These are phyloP conservation scores for Solanum microdontum DNA, from an alignment of 257 asterid species.

Conservation along the genomic window DNA sequence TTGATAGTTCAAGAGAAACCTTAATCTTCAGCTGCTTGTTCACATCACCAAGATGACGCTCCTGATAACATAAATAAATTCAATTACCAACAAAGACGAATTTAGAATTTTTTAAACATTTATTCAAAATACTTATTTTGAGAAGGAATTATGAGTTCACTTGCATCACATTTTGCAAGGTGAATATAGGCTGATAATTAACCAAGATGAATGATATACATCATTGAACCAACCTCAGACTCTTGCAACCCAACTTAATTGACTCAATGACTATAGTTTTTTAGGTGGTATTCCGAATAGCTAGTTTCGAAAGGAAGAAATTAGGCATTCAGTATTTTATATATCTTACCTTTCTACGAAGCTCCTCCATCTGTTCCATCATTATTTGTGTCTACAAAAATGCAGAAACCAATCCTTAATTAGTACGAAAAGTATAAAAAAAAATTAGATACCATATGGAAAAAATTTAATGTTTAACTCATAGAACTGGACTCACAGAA, in stretches of 20 bases:
- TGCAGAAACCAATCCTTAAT: background rate
- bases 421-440: background rate
- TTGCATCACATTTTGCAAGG: no score
- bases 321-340: background rate
- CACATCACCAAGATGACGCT: slow-evolving; percentile 79
- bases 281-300: background rate
- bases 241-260: background rate
- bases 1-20: slow-evolving; percentile 64
- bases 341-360: slow-evolving; percentile 59
- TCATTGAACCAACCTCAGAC: background rate
- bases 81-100: background rate
- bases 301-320: background rate
- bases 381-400: slow-evolving; percentile 56
- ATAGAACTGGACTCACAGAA: background rate
- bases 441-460: background rate
- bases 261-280: background rate
- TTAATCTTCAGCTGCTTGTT: slow-evolving; percentile 77
- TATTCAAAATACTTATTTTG: no score
- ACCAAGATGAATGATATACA: background rate
- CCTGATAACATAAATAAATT: slow-evolving; percentile 26
- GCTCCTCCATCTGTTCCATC: slow-evolving; percentile 88
- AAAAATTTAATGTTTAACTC: background rate
- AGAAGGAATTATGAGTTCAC: no score
- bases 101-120: background rate
- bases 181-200: background rate